These are phyloP conservation scores for Lasiosphaeria hispida DNA, from an alignment of 495 filamentous ascomycete genomes.

Conservation along the genomic window DNA sequence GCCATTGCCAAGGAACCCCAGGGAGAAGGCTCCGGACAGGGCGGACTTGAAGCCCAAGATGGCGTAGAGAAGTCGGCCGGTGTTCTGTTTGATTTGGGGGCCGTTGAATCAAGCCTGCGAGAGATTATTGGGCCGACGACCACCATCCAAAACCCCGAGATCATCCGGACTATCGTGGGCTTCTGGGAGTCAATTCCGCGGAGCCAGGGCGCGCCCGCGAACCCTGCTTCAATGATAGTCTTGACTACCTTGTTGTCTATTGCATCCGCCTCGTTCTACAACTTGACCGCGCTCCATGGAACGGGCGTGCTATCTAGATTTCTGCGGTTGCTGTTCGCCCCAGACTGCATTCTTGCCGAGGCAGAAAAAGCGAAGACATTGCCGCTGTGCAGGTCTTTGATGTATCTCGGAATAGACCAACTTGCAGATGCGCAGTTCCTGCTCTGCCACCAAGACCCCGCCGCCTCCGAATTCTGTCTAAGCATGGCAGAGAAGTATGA, in stretches of 20 bases:
- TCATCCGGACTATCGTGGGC: slow-evolving; percentile 60
- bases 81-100: slow-evolving; percentile 27
- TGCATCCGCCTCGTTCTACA: slow-evolving; percentile 62
- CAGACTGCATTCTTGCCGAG: slow-evolving; percentile 42
- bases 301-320: slow-evolving; percentile 73
- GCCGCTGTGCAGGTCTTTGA: slow-evolving; percentile 56
- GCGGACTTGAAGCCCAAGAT: slow-evolving; percentile 4
- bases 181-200: slow-evolving; percentile 63
- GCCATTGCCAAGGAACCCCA: not conserved
- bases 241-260: slow-evolving; percentile 54
- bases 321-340: slow-evolving; percentile 62
- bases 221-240: slow-evolving; percentile 57
- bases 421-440: slow-evolving; percentile 78
- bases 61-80: slow-evolving; percentile 15
- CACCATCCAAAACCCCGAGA: slow-evolving; percentile 60
- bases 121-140: slow-evolving; percentile 54
- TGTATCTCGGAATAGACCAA: slow-evolving; percentile 67
- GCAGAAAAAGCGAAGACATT: slow-evolving; percentile 58
- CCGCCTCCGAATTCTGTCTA: slow-evolving; percentile 70
- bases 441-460: slow-evolving; percentile 59
- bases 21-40: not conserved
- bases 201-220: slow-evolving; percentile 37
- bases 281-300: slow-evolving; percentile 72
- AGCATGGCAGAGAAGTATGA: slow-evolving; percentile 68
- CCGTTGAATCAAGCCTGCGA: slow-evolving; percentile 41